Percentiles rank a stretch among this genome's conserved stretches.
Evolutionary conservation across 352 stramenopile species (phyloP).

Genomic region (Pythium brassicae): DNA sequence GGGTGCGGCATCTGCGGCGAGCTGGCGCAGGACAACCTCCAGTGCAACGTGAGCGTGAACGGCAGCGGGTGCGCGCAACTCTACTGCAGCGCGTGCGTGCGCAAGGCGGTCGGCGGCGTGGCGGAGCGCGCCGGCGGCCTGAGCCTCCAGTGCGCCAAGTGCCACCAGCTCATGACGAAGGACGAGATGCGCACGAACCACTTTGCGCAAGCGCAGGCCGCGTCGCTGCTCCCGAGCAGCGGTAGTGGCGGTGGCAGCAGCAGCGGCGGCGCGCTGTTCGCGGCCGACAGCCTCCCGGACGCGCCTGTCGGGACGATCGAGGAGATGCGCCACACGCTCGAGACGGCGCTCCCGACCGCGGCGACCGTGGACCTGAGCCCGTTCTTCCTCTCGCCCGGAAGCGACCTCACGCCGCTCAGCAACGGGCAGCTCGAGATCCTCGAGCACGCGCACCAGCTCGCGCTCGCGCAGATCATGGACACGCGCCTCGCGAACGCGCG

Average conservation of each 20-base stretch:
- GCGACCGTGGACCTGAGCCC: conserved; percentile 39
- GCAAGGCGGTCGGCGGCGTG: conserved; percentile 15
- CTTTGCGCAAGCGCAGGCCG: conserved; percentile 60
- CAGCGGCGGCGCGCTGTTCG: conserved; percentile 2
- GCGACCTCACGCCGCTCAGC: conserved; percentile 48
- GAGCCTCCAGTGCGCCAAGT: conserved; percentile 50
- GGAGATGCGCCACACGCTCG: conserved; percentile 42
- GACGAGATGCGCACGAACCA: conserved; percentile 51
- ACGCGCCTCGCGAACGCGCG: conserved; percentile 56
- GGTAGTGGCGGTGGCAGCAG: not conserved
- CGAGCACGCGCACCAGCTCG: conserved; percentile 50
- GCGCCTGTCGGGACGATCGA: conserved; percentile 24
- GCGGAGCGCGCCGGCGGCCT: conserved; percentile 14
- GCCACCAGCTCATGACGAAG: conserved; percentile 33
- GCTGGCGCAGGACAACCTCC: conserved; percentile 67
- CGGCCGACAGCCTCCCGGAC: not conserved
- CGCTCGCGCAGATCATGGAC: conserved; percentile 57
- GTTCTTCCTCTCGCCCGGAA: conserved; percentile 43
- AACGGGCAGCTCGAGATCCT: conserved; percentile 76
- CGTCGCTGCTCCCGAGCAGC: conserved; percentile 20
- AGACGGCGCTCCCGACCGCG: conserved; percentile 27
- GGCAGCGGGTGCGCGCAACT: conserved; percentile 49
- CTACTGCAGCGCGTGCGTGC: conserved; percentile 62
- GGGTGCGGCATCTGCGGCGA: conserved; percentile 73
- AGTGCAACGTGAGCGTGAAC: conserved; percentile 37